A percentile compares a stretch with the other conserved stretches of the same genome.
These are phyloP conservation scores for Globisporangium nagaii DNA, from an alignment of 352 stramenopile species.

Conservation along the genomic window DNA sequence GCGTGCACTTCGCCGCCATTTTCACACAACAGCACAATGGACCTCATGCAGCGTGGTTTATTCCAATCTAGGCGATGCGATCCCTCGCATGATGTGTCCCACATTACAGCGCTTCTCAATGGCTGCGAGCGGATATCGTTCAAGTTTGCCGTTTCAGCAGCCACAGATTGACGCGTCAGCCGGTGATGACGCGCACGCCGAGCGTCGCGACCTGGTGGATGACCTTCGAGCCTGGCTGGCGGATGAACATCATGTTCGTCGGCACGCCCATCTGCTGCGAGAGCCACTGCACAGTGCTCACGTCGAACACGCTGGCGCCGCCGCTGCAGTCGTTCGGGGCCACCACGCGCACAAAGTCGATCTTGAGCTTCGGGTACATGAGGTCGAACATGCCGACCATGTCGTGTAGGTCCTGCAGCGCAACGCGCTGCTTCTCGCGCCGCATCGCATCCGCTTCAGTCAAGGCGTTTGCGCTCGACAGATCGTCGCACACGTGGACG, in stretches of 20 bases:
- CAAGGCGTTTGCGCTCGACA: conserved; percentile 18
- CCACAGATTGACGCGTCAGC: too few species aligned
- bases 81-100: too few species aligned
- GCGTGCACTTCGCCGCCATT: too few species aligned
- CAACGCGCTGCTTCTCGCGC: conserved; percentile 25
- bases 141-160: too few species aligned
- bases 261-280: conserved; percentile 63
- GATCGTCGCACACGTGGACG: conserved; percentile 73
- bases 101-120: too few species aligned
- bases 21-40: too few species aligned
- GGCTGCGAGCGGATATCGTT: too few species aligned
- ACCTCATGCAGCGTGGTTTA: too few species aligned
- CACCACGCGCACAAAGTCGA: conserved; percentile 78
- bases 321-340: conserved; percentile 9
- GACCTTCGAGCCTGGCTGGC: conserved; percentile 82
- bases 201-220: conserved; percentile 86
- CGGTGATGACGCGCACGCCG: conserved; percentile 87
- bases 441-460: conserved; percentile 30
- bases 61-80: too few species aligned
- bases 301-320: conserved; percentile 52
- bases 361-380: conserved; percentile 92
- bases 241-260: conserved; percentile 93
- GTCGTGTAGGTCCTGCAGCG: conserved; percentile 64
- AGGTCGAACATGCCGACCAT: conserved; percentile 79
- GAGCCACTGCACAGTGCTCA: conserved; percentile 86